Base-by-base conservation (phyloP, 371 early-diverging fungal genomes). In the Mortierella sp. region DNA sequence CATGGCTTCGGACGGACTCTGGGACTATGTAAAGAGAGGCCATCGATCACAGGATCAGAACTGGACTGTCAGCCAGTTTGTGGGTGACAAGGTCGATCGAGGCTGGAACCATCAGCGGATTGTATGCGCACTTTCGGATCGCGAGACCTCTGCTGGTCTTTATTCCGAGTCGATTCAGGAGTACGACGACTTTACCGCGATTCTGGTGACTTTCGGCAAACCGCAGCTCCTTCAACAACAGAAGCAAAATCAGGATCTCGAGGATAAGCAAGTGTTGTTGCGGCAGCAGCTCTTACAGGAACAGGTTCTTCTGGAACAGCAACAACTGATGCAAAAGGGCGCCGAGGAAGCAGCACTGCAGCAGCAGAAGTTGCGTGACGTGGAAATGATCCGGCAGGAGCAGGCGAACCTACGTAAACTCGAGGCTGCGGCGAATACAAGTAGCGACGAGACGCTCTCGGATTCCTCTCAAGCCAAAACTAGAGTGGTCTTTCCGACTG, bases 171-270 rank as follows among this genome's bases (percentile, higher is more conserved):
- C 84, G 57, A 77, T 84, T 44, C 87, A 88, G 24, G 87, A 84
- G 69, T 88, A 84, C 69, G 87, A 83, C 43, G 88, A 88, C 72
- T 84, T 80, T 55, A 88, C 88, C 14, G 87, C 84, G 48, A 88
- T 88, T 64, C 71, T 88, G 21, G 85, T 88, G 37, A 71, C 71
- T 1, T 72, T 88, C 46, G 79, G 72, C 55, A 75, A 69, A 14
- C 55, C 61, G 31, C 74, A 80, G 24, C 74, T 61, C 34, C 43
- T 37, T 1, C 21, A 67, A 3, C 67, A 67, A 40, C 67, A 40
- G 19, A 40, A 67, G 40, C 37, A 24, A 10, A 9, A 67, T 10
- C 67, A 67, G 40, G 67, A 67, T 19, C 9, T 73, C 53, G 71
- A 78, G 40, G 6, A 70, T 13, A 51, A 54, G 19, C 78, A 57